These are phyloP conservation scores for Collybia sordida DNA, from an alignment of 768 basidiomycete genomes.

Conservation along the genomic window DNA sequence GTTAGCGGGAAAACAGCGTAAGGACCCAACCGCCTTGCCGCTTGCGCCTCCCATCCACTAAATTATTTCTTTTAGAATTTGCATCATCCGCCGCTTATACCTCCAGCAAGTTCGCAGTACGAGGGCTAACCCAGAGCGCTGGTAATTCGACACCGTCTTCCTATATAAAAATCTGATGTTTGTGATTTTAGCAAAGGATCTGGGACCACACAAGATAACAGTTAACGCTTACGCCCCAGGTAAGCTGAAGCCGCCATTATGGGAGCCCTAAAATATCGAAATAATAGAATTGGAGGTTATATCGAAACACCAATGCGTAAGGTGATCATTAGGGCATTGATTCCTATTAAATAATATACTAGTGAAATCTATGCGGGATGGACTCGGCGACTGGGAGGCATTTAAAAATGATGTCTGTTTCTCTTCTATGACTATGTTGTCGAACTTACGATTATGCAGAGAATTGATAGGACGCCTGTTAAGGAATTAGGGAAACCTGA, in stretches of 20 bases:
- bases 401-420: too few species aligned
- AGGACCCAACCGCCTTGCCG: not conserved
- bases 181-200: constrained; percentile 28
- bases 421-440: too few species aligned
- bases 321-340: too few species aligned
- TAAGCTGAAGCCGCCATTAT: too few species aligned
- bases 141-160: constrained; percentile 20
- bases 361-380: too few species aligned
- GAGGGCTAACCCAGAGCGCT: constrained; percentile 37
- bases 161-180: not conserved
- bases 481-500: constrained; percentile 22
- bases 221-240: constrained; percentile 44
- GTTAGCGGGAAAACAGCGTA: constrained; percentile 26
- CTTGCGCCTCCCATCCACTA: not conserved
- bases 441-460: not conserved
- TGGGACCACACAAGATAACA: constrained; percentile 36
- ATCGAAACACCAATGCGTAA: constrained; percentile 9
- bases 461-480: constrained; percentile 2
- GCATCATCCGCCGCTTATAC: constrained; percentile 23
- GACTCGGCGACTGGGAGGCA: too few species aligned
- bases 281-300: not conserved
- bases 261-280: too few species aligned
- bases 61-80: not conserved
- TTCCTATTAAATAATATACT: too few species aligned
- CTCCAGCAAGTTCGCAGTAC: constrained; percentile 38